These are phyloP conservation scores for Boechera retrofracta DNA, from an alignment of 345 rosid genomes.

Conservation along the genomic window DNA sequence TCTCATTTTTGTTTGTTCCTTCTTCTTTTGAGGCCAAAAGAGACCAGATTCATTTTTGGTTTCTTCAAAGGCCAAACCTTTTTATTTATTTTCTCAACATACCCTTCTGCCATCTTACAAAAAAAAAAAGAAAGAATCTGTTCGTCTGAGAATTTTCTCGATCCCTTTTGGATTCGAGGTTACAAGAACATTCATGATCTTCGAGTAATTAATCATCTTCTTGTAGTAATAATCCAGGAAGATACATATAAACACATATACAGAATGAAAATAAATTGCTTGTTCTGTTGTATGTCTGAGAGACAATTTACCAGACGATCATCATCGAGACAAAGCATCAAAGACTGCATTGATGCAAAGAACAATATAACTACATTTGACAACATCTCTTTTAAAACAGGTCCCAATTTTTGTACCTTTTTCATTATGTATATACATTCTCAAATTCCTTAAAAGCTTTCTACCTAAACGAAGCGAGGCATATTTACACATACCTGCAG, in stretches of 20 bases:
- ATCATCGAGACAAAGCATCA: constrained; percentile 63
- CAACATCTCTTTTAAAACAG: constrained; percentile 79
- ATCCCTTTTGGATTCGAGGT: constrained; percentile 37
- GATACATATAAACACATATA: constrained; percentile 37
- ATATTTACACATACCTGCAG: constrained; percentile 49
- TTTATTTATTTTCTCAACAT: constrained; percentile 30
- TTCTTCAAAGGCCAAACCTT: constrained; percentile 48
- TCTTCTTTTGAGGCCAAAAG: constrained; percentile 47
- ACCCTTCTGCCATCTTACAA: constrained; percentile 35
- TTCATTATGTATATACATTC: background rate
- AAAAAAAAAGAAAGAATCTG: background rate
- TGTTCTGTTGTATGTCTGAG: constrained; percentile 67
- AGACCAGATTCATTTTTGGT: constrained; percentile 54
- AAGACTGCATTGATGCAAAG: constrained; percentile 61
- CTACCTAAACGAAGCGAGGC: constrained; percentile 11
- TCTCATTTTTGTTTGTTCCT: constrained; percentile 27
- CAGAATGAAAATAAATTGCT: constrained; percentile 43
- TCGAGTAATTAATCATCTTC: constrained; percentile 43
- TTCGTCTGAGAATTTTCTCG: constrained; percentile 40
- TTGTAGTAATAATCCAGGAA: constrained; percentile 41
- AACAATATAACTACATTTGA: constrained; percentile 60
- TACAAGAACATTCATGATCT: constrained; percentile 43
- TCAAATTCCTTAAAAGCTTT: constrained; percentile 6
- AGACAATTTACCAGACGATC: constrained; percentile 55
- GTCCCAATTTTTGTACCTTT: constrained; percentile 40